A percentile compares a stretch with the other conserved stretches of the same genome.
Conservation (phyloP, 2,329 filamentous ascomycete genomes). For the Diplodia sapinea region DNA sequence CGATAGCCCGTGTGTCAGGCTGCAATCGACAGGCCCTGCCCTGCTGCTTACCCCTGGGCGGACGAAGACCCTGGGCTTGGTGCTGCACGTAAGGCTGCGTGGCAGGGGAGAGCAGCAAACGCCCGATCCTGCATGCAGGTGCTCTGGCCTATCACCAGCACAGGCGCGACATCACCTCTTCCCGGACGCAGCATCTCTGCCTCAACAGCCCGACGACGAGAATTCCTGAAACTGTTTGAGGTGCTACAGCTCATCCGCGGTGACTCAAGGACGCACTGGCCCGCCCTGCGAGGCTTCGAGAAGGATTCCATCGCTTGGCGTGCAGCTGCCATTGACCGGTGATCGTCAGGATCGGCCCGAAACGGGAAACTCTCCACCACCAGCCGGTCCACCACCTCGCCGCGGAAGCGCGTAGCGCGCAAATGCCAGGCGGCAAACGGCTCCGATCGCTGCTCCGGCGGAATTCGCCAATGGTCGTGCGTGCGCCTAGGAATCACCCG, state of each 20-base stretch:
- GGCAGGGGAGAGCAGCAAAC: slow-evolving; percentile 7
- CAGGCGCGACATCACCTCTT: slow-evolving; percentile 16
- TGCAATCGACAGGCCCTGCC: slow-evolving; percentile 5
- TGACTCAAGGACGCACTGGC: background rate
- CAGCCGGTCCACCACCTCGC: slow-evolving; percentile 15
- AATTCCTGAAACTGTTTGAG: background rate
- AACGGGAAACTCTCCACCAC: slow-evolving; percentile 26
- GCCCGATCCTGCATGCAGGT: slow-evolving; percentile 22
- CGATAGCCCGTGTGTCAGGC: slow-evolving; percentile 8
- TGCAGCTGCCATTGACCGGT: slow-evolving; percentile 23
- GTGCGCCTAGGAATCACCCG: slow-evolving; percentile 26
- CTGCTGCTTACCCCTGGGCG: slow-evolving; percentile 12
- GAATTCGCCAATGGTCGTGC: slow-evolving; percentile 29
- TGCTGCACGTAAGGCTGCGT: slow-evolving; percentile 22
- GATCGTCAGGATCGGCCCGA: slow-evolving; percentile 26
- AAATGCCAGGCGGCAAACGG: slow-evolving; percentile 21
- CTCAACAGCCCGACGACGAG: background rate
- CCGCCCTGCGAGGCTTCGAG: slow-evolving; percentile 6
- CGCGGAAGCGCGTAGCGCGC: slow-evolving; percentile 17
- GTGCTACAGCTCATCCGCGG: background rate
- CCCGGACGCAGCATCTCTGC: background rate
- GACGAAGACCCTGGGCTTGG: background rate
- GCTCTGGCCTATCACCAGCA: slow-evolving; percentile 7
- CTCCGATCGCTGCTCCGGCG: slow-evolving; percentile 19
- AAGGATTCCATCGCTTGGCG: slow-evolving; percentile 17